Percentiles rank a stretch among this genome's conserved stretches.
These are phyloP conservation scores for Yarrowia phangngaensis DNA, from an alignment of 805 yeast species.

Conservation along the genomic window DNA sequence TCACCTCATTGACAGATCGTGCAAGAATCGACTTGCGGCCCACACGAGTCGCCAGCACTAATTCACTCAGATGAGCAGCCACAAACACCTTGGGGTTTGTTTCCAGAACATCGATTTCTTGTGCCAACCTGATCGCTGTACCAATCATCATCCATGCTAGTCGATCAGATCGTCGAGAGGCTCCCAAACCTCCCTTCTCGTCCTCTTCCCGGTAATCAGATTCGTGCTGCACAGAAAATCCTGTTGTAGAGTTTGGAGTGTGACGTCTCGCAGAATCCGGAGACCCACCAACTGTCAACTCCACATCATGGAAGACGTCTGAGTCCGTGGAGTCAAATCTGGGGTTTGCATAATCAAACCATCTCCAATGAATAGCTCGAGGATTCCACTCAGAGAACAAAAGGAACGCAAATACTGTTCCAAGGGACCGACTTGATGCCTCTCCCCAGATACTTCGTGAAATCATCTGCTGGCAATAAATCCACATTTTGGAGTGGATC, in stretches of 20 bases:
- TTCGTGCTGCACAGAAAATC: background rate
- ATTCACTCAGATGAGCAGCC: slow-evolving; percentile 82
- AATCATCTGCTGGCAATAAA: slow-evolving; percentile 71
- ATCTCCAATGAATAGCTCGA: slow-evolving; percentile 83
- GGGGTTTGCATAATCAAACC: slow-evolving; percentile 65
- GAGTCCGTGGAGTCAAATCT: slow-evolving; percentile 28
- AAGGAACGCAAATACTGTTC: slow-evolving; percentile 79
- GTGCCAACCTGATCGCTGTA: slow-evolving; percentile 78
- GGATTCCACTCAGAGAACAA: slow-evolving; percentile 95
- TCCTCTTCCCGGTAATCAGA: slow-evolving; percentile 37
- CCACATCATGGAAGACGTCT: slow-evolving; percentile 27
- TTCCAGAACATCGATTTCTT: slow-evolving; percentile 77
- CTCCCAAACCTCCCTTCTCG: slow-evolving; percentile 69
- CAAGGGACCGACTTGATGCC: slow-evolving; percentile 80
- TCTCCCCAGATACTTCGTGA: slow-evolving; percentile 93
- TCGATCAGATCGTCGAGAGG: slow-evolving; percentile 79
- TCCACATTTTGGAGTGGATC: slow-evolving; percentile 82
- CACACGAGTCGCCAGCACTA: slow-evolving; percentile 74
- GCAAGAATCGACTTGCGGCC: slow-evolving; percentile 75
- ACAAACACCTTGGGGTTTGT: slow-evolving; percentile 67
- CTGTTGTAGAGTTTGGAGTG: background rate
- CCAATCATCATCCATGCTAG: slow-evolving; percentile 96
- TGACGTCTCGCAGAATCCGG: slow-evolving; percentile 19
- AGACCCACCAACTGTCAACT: slow-evolving; percentile 3
- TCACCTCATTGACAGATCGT: slow-evolving; percentile 58